Evolutionary conservation across 306 rosid genomes (phyloP).

Genomic region (Oxytropis ochrocephala): DNA sequence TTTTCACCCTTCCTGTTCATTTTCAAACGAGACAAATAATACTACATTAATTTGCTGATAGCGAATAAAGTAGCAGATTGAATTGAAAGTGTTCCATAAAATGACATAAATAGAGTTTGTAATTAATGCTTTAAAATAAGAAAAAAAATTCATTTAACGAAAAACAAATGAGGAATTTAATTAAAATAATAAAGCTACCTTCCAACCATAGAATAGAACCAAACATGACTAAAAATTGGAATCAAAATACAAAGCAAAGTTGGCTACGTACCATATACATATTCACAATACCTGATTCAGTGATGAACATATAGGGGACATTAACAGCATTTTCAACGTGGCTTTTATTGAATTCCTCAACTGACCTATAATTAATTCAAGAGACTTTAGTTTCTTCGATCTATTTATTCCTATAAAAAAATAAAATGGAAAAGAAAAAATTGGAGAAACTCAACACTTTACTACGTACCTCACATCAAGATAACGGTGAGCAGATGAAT

Average conservation of each 20-base stretch:
- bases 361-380: conserved; percentile 7
- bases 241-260: too few relatives aligned
- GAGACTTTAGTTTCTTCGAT: neutral
- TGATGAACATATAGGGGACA: conserved; percentile 28
- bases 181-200: too few relatives aligned
- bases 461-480: conserved; percentile 37
- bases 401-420: neutral
- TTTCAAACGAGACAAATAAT: conserved; percentile 9
- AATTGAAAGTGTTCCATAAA: too few relatives aligned
- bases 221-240: too few relatives aligned
- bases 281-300: conserved; percentile 23
- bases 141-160: too few relatives aligned
- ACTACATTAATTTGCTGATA: neutral
- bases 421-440: neutral
- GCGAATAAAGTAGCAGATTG: too few relatives aligned
- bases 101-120: too few relatives aligned
- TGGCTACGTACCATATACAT: too few relatives aligned
- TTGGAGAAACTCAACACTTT: neutral
- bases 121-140: too few relatives aligned
- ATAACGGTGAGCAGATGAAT: conserved; percentile 19
- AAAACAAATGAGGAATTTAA: too few relatives aligned
- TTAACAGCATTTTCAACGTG: conserved; percentile 32
- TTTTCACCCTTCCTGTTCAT: conserved; percentile 30
- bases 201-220: too few relatives aligned
- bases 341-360: conserved; percentile 31